phyloP scores from a whole-genome alignment of 495 filamentous ascomycete species.

The Penicillium pancosmium region DNA sequence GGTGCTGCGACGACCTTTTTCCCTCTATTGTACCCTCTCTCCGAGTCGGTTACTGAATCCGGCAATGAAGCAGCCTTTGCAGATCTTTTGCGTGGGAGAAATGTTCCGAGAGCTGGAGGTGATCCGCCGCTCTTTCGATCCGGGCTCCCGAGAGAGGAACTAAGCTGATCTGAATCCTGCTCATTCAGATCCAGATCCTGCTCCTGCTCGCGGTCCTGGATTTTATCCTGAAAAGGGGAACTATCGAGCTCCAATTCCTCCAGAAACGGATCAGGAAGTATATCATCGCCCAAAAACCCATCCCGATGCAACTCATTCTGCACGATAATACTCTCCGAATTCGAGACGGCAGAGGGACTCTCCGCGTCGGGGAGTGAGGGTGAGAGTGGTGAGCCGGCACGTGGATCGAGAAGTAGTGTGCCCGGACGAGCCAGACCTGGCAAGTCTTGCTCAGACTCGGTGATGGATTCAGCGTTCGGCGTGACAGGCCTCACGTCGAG shows the following conservation, averaged over 20 bases:
- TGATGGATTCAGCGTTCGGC: too few species aligned
- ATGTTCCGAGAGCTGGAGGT: neutral
- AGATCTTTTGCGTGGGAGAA: conserved; percentile 12
- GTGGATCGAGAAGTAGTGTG: too few species aligned
- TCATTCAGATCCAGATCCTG: neutral
- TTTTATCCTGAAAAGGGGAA: neutral
- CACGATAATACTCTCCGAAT: conserved; percentile 5
- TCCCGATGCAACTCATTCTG: conserved; percentile 1
- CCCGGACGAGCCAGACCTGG: too few species aligned
- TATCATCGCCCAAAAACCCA: neutral
- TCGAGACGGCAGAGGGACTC: neutral
- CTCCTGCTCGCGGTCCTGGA: neutral
- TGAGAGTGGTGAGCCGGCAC: too few species aligned
- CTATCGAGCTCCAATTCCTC: neutral
- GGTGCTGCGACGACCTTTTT: neutral
- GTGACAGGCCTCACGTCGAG: too few species aligned
- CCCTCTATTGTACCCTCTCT: conserved; percentile 10
- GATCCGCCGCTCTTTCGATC: neutral
- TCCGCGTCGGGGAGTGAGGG: neutral
- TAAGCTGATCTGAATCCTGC: neutral
- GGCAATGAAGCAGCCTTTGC: conserved; percentile 17
- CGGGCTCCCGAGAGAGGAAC: too few species aligned
- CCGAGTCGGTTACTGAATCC: conserved; percentile 16
- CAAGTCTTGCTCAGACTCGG: too few species aligned
- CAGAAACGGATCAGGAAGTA: conserved; percentile 6